Evolutionary conservation across 345 rosid genomes (phyloP).

Genomic region (Toxicodendron radicans): DNA sequence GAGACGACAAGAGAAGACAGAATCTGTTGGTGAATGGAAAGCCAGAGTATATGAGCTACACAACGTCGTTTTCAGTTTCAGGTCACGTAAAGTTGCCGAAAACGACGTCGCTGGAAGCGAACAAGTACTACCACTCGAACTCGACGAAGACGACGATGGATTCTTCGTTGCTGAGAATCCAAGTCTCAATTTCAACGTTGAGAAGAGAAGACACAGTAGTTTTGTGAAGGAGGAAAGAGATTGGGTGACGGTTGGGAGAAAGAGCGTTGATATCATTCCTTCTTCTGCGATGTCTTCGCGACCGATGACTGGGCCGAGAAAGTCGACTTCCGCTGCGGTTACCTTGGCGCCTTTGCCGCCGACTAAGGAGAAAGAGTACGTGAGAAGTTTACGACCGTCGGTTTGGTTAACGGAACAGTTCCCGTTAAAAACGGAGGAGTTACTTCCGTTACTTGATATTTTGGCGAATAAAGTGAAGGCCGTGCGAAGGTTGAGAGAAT

Average conservation of each 20-base stretch:
- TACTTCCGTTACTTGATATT: conserved; percentile 88
- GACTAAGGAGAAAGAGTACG: conserved; percentile 83
- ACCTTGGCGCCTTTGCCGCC: conserved; percentile 38
- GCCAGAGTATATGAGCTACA: conserved; percentile 75
- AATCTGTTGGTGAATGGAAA: conserved; percentile 75
- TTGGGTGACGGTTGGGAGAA: conserved; percentile 64
- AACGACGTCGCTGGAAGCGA: conserved; percentile 65
- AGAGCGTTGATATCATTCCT: conserved; percentile 37
- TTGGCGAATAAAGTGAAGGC: conserved; percentile 95
- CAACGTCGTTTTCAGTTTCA: conserved; percentile 75
- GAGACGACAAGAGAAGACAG: conserved; percentile 80
- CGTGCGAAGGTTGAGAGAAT: conserved; percentile 81
- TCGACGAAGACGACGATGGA: conserved; percentile 85
- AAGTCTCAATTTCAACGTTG: conserved; percentile 37
- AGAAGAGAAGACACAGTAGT: conserved; percentile 83
- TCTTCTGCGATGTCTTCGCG: conserved; percentile 46
- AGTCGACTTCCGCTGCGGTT: conserved; percentile 29
- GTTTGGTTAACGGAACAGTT: conserved; percentile 97
- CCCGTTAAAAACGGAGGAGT: conserved; percentile 87
- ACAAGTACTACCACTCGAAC: conserved; percentile 58
- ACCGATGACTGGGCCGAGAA: conserved; percentile 34
- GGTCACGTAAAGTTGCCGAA: conserved; percentile 63
- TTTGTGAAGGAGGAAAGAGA: conserved; percentile 86
- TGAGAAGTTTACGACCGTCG: conserved; percentile 75
- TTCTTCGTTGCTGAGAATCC: conserved; percentile 89